Percentiles rank a stretch among this genome's conserved stretches.
phyloP scores from a whole-genome alignment of 148 eudicot genomes.

The Rhododendron kiyosumense region DNA sequence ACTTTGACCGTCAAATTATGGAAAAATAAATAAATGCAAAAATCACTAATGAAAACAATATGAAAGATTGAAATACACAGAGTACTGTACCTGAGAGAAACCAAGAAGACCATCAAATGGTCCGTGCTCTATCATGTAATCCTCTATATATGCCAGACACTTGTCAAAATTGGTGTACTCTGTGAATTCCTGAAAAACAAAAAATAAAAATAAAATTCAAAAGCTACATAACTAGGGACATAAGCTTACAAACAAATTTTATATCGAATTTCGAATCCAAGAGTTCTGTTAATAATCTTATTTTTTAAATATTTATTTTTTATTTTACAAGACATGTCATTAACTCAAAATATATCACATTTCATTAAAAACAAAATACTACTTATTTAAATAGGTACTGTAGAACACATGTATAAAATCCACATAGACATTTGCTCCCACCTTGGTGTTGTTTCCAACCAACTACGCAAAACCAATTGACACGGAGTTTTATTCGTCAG shows the following conservation, averaged over 20 bases:
- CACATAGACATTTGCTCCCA: background rate
- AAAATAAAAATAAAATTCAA: background rate
- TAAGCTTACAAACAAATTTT: background rate
- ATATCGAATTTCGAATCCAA: background rate
- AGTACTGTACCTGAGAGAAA: slow-evolving; percentile 67
- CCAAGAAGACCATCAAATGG: slow-evolving; percentile 96
- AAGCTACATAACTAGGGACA: background rate
- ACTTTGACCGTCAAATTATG: too few species aligned
- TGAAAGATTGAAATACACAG: background rate
- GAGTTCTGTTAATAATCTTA: background rate
- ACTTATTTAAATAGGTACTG: too few species aligned
- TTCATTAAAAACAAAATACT: too few species aligned
- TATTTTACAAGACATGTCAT: too few species aligned
- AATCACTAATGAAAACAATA: background rate
- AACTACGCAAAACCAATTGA: background rate
- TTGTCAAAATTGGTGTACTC: slow-evolving; percentile 67
- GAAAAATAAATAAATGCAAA: background rate
- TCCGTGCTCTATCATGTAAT: slow-evolving; percentile 58
- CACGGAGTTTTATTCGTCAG: background rate
- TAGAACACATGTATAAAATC: too few species aligned
- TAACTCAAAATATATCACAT: too few species aligned
- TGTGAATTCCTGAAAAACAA: slow-evolving; percentile 60
- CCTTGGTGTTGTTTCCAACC: too few species aligned
- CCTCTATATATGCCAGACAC: slow-evolving; percentile 74
- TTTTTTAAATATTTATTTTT: too few species aligned